Evolutionary conservation across 2,329 filamentous ascomycete species (phyloP), one percentile per base, ranked within the genome.

Genomic region (Pseudocercospora vitis): DNA sequence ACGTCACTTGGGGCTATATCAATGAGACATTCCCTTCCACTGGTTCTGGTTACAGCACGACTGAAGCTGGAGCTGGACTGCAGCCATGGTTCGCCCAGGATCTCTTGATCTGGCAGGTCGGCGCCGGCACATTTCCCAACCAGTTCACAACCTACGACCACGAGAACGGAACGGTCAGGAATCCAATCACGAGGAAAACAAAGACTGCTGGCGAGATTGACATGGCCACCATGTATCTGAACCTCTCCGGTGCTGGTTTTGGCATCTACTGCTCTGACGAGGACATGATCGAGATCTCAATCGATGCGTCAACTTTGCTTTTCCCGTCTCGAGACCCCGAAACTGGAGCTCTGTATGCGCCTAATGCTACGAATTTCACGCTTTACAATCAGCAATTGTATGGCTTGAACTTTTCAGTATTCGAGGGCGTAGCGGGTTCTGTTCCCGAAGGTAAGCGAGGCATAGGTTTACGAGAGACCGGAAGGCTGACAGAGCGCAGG

Each of bases 211-310:
- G 21, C 5, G 3, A 11, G 7, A n/a, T 35, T 24, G 19, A 35
- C 11, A 23, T 18, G 1, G 35, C 21, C 11, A 16, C 14, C 7
- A 53, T 29, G 16, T 51, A 56, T 11, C 26, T 57, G 1, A 33
- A 59, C 9, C 33, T 62, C 1, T 21, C 26, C 2, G 60, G 50
- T 6, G 48, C 53, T 16, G 60, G 60, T 1, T 62, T 62, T 31
- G 58, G 45, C 14, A 32, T 60, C 11, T 51, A 59, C 24, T 62
- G 60, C 45, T 46, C 32, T 16, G 35, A 39, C 19, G 7, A 46
- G 7, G 9, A 37, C 55, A 3, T 12, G 9, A 21, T 9, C 32
- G 18, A n/a, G 35, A 39, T 18, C 18, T 14, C 18, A 11, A 39
- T 39, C 21, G 35, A 39, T 11, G 18, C 19, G 14, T 39, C 35